A percentile compares a stretch with the other conserved stretches of the same genome.
phyloP scores from a whole-genome alignment of 2,329 filamentous ascomycete genomes.

The Aspergillus thermomutatus region DNA sequence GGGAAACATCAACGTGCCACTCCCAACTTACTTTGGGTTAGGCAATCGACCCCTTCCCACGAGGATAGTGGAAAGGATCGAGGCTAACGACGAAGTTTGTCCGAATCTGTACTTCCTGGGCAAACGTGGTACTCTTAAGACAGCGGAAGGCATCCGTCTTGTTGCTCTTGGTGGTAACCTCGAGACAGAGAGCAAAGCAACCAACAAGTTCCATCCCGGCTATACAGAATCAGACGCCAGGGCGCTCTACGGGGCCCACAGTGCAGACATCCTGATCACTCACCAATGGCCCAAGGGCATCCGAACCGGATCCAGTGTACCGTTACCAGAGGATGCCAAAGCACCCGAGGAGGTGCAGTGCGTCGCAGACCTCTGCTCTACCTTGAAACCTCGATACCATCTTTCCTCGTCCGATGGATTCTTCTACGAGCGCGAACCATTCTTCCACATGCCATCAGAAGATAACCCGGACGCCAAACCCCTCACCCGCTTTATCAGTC shows the following conservation, averaged over 20 bases:
- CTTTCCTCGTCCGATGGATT: constrained; percentile 67
- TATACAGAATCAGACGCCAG: constrained; percentile 77
- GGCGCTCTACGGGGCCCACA: constrained; percentile 69
- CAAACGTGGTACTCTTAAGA: constrained; percentile 83
- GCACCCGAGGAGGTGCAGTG: constrained; percentile 58
- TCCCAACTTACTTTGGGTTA: constrained; percentile 89
- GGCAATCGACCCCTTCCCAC: constrained; percentile 70
- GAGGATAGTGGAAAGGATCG: constrained; percentile 67
- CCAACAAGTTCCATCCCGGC: constrained; percentile 68
- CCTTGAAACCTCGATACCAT: constrained; percentile 88
- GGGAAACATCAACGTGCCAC: constrained; percentile 69
- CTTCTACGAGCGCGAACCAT: constrained; percentile 90
- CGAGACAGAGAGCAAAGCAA: constrained; percentile 43
- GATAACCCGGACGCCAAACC: constrained; percentile 54
- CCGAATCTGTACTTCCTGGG: constrained; percentile 89
- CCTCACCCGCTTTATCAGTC: constrained; percentile 84
- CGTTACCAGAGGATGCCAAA: constrained; percentile 53
- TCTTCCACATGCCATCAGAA: constrained; percentile 63
- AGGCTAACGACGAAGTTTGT: constrained; percentile 71
- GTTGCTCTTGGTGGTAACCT: constrained; percentile 77
- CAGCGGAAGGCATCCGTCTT: constrained; percentile 81
- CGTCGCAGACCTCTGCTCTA: constrained; percentile 72
- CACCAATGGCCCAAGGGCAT: constrained; percentile 78
- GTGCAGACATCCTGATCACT: constrained; percentile 82
- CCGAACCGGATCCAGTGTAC: constrained; percentile 63